Evolutionary conservation across 305 asterid genomes (phyloP).

Genomic region (Plantago coronopus): DNA sequence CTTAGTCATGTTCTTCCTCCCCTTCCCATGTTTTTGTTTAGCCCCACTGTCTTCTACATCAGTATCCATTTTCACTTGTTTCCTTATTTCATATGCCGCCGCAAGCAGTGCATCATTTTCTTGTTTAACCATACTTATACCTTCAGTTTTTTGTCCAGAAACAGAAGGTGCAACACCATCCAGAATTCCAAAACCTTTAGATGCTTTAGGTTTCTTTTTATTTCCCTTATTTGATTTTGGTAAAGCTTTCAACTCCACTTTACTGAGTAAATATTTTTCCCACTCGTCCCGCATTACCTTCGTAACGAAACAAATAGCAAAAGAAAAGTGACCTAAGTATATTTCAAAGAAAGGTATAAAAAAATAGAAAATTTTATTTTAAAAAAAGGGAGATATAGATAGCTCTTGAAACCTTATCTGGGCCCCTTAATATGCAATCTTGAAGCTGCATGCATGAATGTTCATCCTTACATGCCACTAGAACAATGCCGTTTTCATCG

Average conservation of each 20-base stretch:
- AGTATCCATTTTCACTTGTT: conserved; percentile 42
- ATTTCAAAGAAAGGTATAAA: conserved; percentile 12
- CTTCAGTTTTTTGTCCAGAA: conserved; percentile 71
- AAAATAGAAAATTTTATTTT: no score
- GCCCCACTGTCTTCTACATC: conserved; percentile 34
- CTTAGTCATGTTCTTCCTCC: conserved; percentile 37
- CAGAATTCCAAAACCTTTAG: conserved; percentile 89
- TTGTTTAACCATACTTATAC: conserved; percentile 70
- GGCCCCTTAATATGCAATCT: conserved; percentile 69
- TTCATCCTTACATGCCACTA: conserved; percentile 95
- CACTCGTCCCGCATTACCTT: conserved; percentile 93
- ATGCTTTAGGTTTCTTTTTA: conserved; percentile 73
- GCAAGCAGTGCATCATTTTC: conserved; percentile 88
- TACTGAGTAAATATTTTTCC: conserved; percentile 88
- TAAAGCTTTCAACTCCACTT: conserved; percentile 82
- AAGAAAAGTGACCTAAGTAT: conserved; percentile 13
- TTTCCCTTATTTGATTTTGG: conserved; percentile 69
- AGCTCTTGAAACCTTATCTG: conserved; percentile 45
- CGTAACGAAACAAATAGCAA: conserved; percentile 17
- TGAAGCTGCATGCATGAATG: conserved; percentile 85
- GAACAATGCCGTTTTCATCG: conserved; percentile 51
- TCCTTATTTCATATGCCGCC: conserved; percentile 69
- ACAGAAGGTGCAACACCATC: conserved; percentile 60
- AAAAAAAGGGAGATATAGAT: background rate
- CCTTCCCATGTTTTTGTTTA: conserved; percentile 37